Base-by-base conservation (phyloP, 805 yeast genomes). In the Kodamaea kaohsiungensis region DNA sequence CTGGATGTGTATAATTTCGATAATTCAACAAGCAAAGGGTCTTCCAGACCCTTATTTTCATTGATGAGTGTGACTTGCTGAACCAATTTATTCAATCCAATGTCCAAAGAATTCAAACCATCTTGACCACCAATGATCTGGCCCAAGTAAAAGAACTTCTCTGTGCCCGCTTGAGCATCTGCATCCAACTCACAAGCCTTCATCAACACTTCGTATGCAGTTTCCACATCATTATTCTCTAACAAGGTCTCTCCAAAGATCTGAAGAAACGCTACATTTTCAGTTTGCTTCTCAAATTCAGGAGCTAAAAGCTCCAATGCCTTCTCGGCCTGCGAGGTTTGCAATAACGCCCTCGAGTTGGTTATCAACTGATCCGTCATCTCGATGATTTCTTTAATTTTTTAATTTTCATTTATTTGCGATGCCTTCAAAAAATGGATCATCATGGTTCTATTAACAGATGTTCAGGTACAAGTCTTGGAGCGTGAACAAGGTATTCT, bases 61-160 rank as follows among this genome's bases (percentile, higher is more conserved):
- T 62, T 56, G 33, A 70, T 70, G 43, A 77, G 62, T 45, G 74
- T 73, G 35, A 70, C 61, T 49, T 80, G 76, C 17, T 51, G 54
- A 50, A 58, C 59, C 50, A 87, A 70, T 49, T 77, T 76, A 19
- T 76, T 77, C 43, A 88, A 72, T 6, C 96, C 98, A 49, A 77
- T 78, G 57, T 83, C 80, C 56, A 88, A 78, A 61, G 81, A 76
- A 9, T 75, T 67, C 15, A 89, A 65, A 8, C 98, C 98, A 60
- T 84, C 88, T 15, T 58, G 61, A 33, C 96, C 97, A 43, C 98
- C 98, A 25, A 87, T 76, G 51, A 93, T 84, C 73, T 93, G 99
- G 2, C 98, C 99, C 57, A 93, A 73, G 70, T 92, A 91, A 52
- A 95, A 79, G 66, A 89, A 92, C 72, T 91, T 92, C 65, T 89